Percentiles rank a stretch among this genome's conserved stretches.
These are phyloP conservation scores for Ophiobolus disseminans DNA, from an alignment of 2,329 filamentous ascomycete genomes.

Conservation along the genomic window DNA sequence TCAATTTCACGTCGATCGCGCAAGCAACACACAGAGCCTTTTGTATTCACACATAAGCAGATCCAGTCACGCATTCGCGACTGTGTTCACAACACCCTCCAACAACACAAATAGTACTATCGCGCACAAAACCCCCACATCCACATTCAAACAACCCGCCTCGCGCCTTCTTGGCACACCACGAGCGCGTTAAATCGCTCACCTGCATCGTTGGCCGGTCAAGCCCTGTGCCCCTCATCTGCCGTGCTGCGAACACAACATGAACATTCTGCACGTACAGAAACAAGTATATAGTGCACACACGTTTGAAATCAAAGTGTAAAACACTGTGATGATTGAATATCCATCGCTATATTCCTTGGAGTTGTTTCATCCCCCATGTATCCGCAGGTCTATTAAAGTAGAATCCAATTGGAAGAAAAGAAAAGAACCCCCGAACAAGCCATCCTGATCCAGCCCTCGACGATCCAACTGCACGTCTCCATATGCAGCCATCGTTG, in stretches of 20 bases:
- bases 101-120: neutral
- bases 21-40: no score
- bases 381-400: constrained; percentile 23
- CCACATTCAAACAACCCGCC: constrained; percentile 9
- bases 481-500: constrained; percentile 7
- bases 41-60: no score
- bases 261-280: no score
- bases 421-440: no score
- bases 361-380: constrained; percentile 21
- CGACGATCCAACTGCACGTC: constrained; percentile 12
- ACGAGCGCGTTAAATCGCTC: constrained; percentile 38
- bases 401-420: constrained; percentile 25
- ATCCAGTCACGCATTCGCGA: neutral
- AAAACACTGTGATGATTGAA: constrained; percentile 21
- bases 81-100: neutral
- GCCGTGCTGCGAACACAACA: neutral
- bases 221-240: constrained; percentile 6
- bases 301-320: neutral
- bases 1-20: no score
- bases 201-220: constrained; percentile 34
- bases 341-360: constrained; percentile 14
- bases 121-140: constrained; percentile 1
- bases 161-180: constrained; percentile 23
- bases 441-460: no score
- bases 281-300: neutral